A percentile compares a stretch with the other conserved stretches of the same genome.
Evolutionary conservation across 2,329 filamentous ascomycete genomes (phyloP).

Genomic region (Incumbomyces delicatus): DNA sequence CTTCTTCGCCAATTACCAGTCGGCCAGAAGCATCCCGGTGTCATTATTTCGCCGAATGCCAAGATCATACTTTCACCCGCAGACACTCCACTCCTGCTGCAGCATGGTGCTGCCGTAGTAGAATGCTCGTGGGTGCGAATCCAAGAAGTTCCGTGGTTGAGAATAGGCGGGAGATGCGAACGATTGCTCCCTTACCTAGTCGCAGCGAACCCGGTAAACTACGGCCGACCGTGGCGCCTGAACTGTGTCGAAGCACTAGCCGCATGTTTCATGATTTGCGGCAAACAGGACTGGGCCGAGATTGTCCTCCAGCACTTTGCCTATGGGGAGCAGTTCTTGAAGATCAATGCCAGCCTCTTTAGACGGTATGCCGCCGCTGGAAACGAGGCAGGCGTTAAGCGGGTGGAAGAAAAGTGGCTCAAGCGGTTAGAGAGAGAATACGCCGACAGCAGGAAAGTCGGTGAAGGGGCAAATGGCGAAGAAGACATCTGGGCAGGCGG

Average conservation of each 20-base stretch:
- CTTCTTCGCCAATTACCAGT: conserved; percentile 88
- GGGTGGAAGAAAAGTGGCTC: conserved; percentile 78
- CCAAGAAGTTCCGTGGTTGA: conserved; percentile 78
- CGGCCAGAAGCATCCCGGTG: conserved; percentile 81
- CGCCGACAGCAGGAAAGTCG: conserved; percentile 59
- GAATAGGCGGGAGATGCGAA: conserved; percentile 90
- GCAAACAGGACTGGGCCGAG: conserved; percentile 81
- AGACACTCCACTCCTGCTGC: conserved; percentile 70
- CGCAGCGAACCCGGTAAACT: conserved; percentile 93
- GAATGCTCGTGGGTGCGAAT: conserved; percentile 96
- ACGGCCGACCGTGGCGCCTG: conserved; percentile 85
- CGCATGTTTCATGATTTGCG: conserved; percentile 86
- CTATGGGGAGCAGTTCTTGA: conserved; percentile 78
- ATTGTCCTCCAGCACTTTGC: conserved; percentile 74
- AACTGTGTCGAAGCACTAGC: conserved; percentile 95
- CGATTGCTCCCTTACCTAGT: conserved; percentile 86
- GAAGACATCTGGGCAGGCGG: conserved; percentile 84
- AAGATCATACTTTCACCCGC: conserved; percentile 76
- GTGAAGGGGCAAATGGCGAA: conserved; percentile 30
- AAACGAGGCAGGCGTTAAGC: conserved; percentile 73
- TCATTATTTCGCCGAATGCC: conserved; percentile 91
- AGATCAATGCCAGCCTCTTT: conserved; percentile 77
- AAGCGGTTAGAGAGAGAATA: conserved; percentile 85
- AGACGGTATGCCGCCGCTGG: conserved; percentile 76
- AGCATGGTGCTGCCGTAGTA: conserved; percentile 87